Evolutionary conservation across 768 basidiomycete genomes (phyloP), one percentile per base, ranked within the genome.

Genomic region (Ramaria rubella): DNA sequence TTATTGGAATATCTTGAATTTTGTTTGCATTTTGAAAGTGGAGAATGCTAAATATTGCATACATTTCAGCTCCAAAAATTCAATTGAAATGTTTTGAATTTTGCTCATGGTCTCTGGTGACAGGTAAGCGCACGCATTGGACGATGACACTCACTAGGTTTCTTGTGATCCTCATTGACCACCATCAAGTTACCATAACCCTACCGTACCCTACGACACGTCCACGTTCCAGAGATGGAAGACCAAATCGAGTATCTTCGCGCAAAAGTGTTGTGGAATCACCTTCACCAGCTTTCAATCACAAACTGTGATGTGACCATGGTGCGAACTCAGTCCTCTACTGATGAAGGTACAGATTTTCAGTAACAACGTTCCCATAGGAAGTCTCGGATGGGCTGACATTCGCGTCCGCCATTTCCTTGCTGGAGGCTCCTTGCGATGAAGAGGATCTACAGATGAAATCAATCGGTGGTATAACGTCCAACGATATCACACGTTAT

Each of bases 181-280:
- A n/a, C n/a, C n/a, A n/a, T n/a, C n/a, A n/a, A n/a, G n/a, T n/a
- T n/a, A n/a, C n/a, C n/a, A n/a, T n/a, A n/a, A n/a, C n/a, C n/a
- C n/a, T n/a, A n/a, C n/a, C n/a, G n/a, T n/a, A n/a, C n/a, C n/a
- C n/a, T n/a, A n/a, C n/a, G n/a, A n/a, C n/a, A n/a, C n/a, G n/a
- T n/a, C n/a, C n/a, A n/a, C n/a, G n/a, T n/a, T n/a, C n/a, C n/a
- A n/a, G n/a, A n/a, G n/a, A 51, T 51, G 49, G 49, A 51, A 29
- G 14, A 29, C n/a, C 27, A 53, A 11, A 3, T 53, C 14, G 24
- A 26, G n/a, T 53, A 53, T 53, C 52, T 53, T 6, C 30, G 36
- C 9, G 52, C 52, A 36, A 53, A 40, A 43, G 27, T 53, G 17
- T 29, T 53, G 40, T 53, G 36, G 15, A 4, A 53, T 53, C 52